These are phyloP conservation scores for Ensete glaucum DNA, from an alignment of 176 grass and related monocot genomes.

Conservation along the genomic window DNA sequence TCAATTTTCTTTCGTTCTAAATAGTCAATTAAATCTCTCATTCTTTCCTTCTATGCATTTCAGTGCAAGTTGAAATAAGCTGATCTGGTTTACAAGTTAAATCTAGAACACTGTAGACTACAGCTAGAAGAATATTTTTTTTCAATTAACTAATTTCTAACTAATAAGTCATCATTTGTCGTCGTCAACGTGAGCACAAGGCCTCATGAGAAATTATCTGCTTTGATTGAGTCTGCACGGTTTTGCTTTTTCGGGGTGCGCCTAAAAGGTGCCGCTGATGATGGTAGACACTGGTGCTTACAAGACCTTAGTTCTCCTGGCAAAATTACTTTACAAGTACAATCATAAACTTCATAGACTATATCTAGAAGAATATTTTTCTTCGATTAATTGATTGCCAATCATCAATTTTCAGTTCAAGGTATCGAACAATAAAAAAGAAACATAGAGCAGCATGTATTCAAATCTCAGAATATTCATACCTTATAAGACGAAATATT, in stretches of 20 bases:
- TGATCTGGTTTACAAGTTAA: not conserved
- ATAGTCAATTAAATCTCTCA: no score
- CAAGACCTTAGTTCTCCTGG: not conserved
- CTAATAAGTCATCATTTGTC: no score
- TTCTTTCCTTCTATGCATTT: not conserved
- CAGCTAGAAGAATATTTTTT: not conserved
- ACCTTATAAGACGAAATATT: slow-evolving; percentile 95
- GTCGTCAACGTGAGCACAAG: no score
- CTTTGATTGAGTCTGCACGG: no score
- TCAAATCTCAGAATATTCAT: not conserved
- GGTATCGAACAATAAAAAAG: not conserved
- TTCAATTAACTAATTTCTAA: not conserved
- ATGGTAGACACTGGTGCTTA: no score
- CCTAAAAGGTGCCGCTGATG: no score
- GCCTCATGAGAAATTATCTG: no score
- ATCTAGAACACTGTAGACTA: not conserved
- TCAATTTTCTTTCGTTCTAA: no score
- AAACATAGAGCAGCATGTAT: not conserved
- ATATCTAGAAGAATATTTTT: not conserved
- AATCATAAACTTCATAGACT: not conserved
- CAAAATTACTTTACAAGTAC: not conserved
- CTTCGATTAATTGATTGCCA: not conserved
- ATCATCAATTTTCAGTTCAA: not conserved
- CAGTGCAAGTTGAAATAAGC: not conserved
- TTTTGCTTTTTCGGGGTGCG: no score